A percentile compares a stretch with the other conserved stretches of the same genome.
These are phyloP conservation scores for Sphaerosporella brunnea DNA, from an alignment of 495 filamentous ascomycete species.

Conservation along the genomic window DNA sequence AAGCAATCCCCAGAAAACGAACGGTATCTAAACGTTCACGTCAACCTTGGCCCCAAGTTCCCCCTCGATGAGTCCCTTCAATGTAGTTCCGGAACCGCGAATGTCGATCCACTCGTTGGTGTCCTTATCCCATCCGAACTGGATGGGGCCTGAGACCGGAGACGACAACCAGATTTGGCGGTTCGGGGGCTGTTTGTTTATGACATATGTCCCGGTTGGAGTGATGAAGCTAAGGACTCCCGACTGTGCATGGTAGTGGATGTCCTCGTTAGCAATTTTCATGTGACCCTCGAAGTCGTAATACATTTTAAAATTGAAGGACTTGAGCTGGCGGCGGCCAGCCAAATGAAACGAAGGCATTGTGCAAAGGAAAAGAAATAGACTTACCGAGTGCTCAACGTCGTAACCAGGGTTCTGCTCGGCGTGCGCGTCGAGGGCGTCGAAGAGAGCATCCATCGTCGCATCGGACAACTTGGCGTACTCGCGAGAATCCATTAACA, in stretches of 20 bases:
- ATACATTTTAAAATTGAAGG: not conserved
- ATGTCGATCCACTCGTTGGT: slow-evolving; percentile 68
- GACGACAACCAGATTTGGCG: slow-evolving; percentile 95
- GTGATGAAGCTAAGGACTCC: slow-evolving; percentile 66
- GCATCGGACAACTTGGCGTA: not conserved
- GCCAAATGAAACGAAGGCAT: not conserved
- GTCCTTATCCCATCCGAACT: slow-evolving; percentile 70
- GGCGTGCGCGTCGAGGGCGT: not conserved
- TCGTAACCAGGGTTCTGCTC: not conserved
- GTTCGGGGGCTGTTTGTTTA: slow-evolving; percentile 97
- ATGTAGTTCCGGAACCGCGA: slow-evolving; percentile 48
- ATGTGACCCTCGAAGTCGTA: no score
- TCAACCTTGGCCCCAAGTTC: not conserved
- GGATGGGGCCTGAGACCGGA: slow-evolving; percentile 77
- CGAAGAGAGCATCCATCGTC: not conserved
- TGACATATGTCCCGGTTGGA: slow-evolving; percentile 57
- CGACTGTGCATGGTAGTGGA: slow-evolving; percentile 19
- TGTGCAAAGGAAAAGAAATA: not conserved
- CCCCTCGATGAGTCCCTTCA: slow-evolving; percentile 38
- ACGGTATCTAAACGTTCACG: not conserved
- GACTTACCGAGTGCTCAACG: not conserved
- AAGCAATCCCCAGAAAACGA: no score
- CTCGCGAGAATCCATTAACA: no score
- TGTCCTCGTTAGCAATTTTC: not conserved
- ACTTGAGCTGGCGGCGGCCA: not conserved